These are phyloP conservation scores for Diospyros kaki DNA, from an alignment of 148 eudicot species.

Conservation along the genomic window DNA sequence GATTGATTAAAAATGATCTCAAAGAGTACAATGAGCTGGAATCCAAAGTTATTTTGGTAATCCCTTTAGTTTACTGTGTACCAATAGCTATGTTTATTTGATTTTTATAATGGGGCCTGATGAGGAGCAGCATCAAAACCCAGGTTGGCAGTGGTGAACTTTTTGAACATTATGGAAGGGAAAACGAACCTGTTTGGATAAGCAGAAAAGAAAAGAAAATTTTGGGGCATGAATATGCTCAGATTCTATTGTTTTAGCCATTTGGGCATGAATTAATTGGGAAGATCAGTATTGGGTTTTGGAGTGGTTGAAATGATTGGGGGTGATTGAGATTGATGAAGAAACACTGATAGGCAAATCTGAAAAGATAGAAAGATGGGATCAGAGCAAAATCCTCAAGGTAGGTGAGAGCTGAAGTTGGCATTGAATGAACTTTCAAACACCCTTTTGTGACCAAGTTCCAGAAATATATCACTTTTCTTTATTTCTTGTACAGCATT, in stretches of 20 bases:
- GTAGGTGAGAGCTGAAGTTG: neutral
- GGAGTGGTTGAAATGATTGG: too few species aligned
- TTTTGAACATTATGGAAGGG: slow-evolving; percentile 21
- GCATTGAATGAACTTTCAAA: neutral
- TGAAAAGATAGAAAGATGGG: neutral
- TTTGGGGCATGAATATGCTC: too few species aligned
- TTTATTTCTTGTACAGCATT: too few species aligned
- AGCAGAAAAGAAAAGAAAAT: neutral
- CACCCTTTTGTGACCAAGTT: neutral
- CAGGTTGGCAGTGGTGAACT: slow-evolving; percentile 45
- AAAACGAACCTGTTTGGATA: neutral
- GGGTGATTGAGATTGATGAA: too few species aligned
- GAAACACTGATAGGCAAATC: too few species aligned
- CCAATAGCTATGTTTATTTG: neutral
- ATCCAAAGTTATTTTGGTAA: slow-evolving; percentile 30
- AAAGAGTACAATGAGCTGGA: slow-evolving; percentile 41
- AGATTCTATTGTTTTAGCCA: too few species aligned
- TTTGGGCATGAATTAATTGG: too few species aligned
- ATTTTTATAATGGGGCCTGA: neutral
- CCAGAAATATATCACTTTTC: neutral
- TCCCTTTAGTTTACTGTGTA: neutral
- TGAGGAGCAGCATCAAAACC: slow-evolving; percentile 16
- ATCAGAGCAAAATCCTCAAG: neutral
- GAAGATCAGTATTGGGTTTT: too few species aligned
- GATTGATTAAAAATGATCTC: slow-evolving; percentile 10